phyloP scores from a whole-genome alignment of 257 asterid genomes.

The Solanum pimpinellifolium region DNA sequence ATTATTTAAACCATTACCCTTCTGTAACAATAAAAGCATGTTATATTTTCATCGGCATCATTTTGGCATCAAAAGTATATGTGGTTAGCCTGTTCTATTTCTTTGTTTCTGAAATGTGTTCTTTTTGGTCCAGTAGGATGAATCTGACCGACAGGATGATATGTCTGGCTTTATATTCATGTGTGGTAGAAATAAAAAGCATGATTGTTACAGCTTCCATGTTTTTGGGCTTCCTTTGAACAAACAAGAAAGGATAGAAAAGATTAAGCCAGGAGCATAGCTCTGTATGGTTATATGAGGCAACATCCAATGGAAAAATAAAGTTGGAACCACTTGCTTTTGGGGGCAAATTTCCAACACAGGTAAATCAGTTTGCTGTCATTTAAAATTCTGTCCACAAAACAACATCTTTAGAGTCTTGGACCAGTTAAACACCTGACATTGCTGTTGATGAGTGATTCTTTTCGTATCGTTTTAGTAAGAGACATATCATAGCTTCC shows the following conservation, averaged over 20 bases:
- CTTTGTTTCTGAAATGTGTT: background rate
- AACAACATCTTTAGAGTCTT: no score
- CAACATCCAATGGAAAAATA: constrained; percentile 46
- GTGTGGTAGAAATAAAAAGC: constrained; percentile 51
- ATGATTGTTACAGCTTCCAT: constrained; percentile 54
- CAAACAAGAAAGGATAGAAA: constrained; percentile 28
- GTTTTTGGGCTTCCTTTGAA: constrained; percentile 66
- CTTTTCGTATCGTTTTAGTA: background rate
- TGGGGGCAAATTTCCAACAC: constrained; percentile 66
- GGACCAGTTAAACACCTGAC: no score
- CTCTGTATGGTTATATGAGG: constrained; percentile 75
- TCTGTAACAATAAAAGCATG: background rate
- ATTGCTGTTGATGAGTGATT: no score
- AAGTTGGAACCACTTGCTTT: constrained; percentile 72
- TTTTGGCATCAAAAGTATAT: background rate
- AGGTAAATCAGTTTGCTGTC: constrained; percentile 25
- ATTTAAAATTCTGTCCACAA: background rate
- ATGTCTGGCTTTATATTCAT: constrained; percentile 60
- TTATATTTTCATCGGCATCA: background rate
- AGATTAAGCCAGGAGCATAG: constrained; percentile 53
- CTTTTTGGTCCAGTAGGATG: background rate
- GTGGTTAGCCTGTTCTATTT: background rate
- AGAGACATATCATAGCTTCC: background rate
- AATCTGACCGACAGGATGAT: background rate
- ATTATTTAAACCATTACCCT: background rate